Evolutionary conservation across 2,329 filamentous ascomycete genomes (phyloP).

Genomic region (Fusarium sterilihyphosum): DNA sequence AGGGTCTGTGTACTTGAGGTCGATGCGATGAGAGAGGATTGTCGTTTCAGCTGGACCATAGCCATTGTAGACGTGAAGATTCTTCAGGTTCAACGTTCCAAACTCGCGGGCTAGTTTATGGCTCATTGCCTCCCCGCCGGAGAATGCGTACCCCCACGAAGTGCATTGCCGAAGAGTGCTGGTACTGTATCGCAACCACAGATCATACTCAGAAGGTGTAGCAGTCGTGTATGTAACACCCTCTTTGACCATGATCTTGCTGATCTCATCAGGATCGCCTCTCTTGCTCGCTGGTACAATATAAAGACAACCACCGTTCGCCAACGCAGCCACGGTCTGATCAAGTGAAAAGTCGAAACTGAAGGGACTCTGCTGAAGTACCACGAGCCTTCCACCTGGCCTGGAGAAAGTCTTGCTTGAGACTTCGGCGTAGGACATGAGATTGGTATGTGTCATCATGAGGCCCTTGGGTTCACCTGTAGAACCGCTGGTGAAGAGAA

Average conservation of each 20-base stretch:
- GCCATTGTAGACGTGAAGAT: background rate
- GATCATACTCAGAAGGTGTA: background rate
- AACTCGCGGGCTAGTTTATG: background rate
- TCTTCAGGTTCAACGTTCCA: background rate
- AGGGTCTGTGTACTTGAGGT: background rate
- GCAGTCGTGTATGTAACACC: background rate
- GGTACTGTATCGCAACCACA: background rate
- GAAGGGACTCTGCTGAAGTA: background rate
- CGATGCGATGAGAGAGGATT: background rate
- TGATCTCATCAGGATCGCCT: background rate
- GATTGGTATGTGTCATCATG: background rate
- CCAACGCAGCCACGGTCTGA: background rate
- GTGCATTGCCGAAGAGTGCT: background rate
- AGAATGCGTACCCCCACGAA: background rate
- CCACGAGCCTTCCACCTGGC: background rate
- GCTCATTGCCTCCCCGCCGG: background rate
- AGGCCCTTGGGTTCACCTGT: background rate
- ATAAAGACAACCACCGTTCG: background rate
- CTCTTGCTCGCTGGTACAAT: background rate
- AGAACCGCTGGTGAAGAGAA: background rate
- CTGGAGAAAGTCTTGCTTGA: background rate
- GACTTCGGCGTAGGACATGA: background rate
- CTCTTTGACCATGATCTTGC: background rate
- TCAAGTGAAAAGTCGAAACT: background rate
- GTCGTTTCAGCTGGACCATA: background rate